Evolutionary conservation across 306 rosid species (phyloP).

Genomic region (Comarum palustre): DNA sequence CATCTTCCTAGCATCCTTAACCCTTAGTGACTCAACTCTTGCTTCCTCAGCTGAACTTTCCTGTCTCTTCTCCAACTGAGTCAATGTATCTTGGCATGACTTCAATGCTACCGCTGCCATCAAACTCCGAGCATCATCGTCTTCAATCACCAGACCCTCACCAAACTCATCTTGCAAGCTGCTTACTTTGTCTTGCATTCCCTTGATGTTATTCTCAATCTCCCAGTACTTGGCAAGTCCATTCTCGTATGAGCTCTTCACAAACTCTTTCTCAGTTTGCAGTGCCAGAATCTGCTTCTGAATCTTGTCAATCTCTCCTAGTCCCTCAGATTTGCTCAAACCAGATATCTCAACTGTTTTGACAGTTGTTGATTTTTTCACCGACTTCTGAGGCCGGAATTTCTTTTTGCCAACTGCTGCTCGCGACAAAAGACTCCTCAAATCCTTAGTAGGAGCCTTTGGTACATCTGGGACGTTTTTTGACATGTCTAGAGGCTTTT

Average conservation of each 20-base stretch:
- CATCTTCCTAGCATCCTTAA: conserved; percentile 48
- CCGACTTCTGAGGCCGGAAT: conserved; percentile 35
- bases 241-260: conserved; percentile 72
- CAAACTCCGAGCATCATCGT: conserved; percentile 76
- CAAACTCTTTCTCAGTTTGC: conserved; percentile 89
- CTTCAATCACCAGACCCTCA: conserved; percentile 71
- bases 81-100: conserved; percentile 74
- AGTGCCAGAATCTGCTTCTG: conserved; percentile 78
- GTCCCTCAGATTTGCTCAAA: conserved; percentile 66
- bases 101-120: conserved; percentile 82
- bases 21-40: conserved; percentile 48
- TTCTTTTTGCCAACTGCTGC: conserved; percentile 50
- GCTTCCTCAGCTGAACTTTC: conserved; percentile 62
- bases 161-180: conserved; percentile 83
- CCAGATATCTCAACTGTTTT: conserved; percentile 56
- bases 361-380: conserved; percentile 11
- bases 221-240: conserved; percentile 62
- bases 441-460: conserved; percentile 56
- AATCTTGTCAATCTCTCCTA: conserved; percentile 60
- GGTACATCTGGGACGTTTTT: conserved; percentile 60
- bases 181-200: conserved; percentile 60
- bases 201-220: conserved; percentile 67
- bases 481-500: conserved; percentile 39
- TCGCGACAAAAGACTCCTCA: conserved; percentile 40
- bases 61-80: conserved; percentile 55